Percentiles rank a stretch among this genome's conserved stretches.
Evolutionary conservation across 2,329 filamentous ascomycete genomes (phyloP).

Genomic region (Stylonectria norvegica): DNA sequence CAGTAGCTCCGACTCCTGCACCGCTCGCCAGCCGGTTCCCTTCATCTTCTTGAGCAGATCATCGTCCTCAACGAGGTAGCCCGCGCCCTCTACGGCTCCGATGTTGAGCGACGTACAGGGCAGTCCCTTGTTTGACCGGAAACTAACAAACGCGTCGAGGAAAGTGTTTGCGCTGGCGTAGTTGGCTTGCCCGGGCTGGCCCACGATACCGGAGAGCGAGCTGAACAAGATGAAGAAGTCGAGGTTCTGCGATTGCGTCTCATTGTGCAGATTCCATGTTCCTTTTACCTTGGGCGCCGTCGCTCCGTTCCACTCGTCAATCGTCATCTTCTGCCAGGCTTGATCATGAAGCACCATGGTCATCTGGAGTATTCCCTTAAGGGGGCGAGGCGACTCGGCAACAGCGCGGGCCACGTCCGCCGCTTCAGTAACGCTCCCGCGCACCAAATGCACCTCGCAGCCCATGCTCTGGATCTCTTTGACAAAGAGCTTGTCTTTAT

Average conservation of each 20-base stretch:
- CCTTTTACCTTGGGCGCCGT: slow-evolving; percentile 31
- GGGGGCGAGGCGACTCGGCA: background rate
- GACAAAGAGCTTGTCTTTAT: background rate
- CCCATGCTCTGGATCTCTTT: background rate
- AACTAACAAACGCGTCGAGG: slow-evolving; percentile 36
- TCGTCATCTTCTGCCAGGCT: slow-evolving; percentile 27
- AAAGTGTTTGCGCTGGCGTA: slow-evolving; percentile 43
- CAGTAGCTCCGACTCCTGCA: background rate
- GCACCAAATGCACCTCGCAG: background rate
- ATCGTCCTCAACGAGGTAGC: background rate
- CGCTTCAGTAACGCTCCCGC: background rate
- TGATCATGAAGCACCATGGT: background rate
- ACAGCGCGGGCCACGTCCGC: background rate
- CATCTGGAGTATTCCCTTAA: background rate
- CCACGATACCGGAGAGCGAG: slow-evolving; percentile 34
- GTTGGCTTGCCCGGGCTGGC: slow-evolving; percentile 34
- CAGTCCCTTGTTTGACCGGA: slow-evolving; percentile 20
- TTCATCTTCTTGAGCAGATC: background rate
- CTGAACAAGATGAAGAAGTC: slow-evolving; percentile 37
- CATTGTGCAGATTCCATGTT: slow-evolving; percentile 33
- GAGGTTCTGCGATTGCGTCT: slow-evolving; percentile 10
- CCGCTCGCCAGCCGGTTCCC: background rate
- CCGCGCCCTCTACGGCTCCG: background rate
- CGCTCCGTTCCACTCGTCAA: slow-evolving; percentile 27
- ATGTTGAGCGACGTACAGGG: background rate